Evolutionary conservation across 1,284 basidiomycete genomes (phyloP), one percentile per base, ranked within the genome.

Genomic region (Stereum hirsutum): DNA sequence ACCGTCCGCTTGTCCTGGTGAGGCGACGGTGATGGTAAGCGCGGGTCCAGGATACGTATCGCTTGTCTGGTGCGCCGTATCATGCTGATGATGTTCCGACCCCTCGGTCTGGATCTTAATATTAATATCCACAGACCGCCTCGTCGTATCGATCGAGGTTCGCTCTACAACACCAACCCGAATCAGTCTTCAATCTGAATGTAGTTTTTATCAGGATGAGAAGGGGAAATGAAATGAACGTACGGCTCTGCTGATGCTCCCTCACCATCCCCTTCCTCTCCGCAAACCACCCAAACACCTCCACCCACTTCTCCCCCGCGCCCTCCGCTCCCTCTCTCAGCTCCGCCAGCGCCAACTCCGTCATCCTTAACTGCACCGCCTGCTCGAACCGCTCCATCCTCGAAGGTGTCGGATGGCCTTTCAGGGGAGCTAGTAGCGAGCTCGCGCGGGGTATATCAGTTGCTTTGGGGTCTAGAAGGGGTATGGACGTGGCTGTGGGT

Each of bases 241-340:
- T 48, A 72, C 65, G 47, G 49, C 61, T 54, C 41, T 69, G 68
- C n/a, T n/a, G n/a, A n/a, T n/a, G n/a, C 44, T 65, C 62, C 20
- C 53, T 55, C 17, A 57, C 59, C 5, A 63, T 55, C 19, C 73
- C 72, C 27, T 70, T 70, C 55, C 69, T 68, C 49, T 78, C 76
- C 0, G 84, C 77, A 52, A 85, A 87, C 84, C 89, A 97, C 5
- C 75, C 68, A 60, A 97, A 96, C 2, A 94, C 72, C 35, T 91
- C 88, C 25, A 92, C 72, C 75, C 94, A 93, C 48, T 79, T 83
- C 20, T 71, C 69, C 45, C 89, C 83, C 0, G 92, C 94, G 34
- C 80, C 78, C 52, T 95, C 91, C 0, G 89, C 74, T 0, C 96
- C 96, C 34, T 91, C 84, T 17, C 88, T 75, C 41, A 85, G 75